Percentiles rank a stretch among this genome's conserved stretches.
These are phyloP conservation scores for Acacia acuminata DNA, from an alignment of 306 rosid species.

Conservation along the genomic window DNA sequence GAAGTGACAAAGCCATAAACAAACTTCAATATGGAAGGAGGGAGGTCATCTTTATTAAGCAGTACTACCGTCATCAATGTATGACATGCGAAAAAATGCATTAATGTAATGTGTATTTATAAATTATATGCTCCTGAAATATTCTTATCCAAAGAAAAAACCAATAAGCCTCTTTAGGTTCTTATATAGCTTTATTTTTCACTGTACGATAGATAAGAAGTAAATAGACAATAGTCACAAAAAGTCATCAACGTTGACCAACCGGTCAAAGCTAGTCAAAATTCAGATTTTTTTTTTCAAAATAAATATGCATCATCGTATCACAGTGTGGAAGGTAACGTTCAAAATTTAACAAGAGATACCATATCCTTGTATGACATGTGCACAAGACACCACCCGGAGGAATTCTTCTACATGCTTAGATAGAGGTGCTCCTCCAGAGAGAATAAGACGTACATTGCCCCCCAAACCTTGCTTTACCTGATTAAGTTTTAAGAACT, in stretches of 20 bases:
- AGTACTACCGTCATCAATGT: neutral
- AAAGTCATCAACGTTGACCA: neutral
- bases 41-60: neutral
- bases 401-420: slow-evolving; percentile 77
- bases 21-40: slow-evolving; percentile 7
- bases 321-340: neutral
- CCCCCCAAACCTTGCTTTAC: slow-evolving; percentile 96
- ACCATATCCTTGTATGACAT: slow-evolving; percentile 99
- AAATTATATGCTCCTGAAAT: neutral
- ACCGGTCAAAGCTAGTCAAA: neutral
- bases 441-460: slow-evolving; percentile 79
- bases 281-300: neutral
- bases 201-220: slow-evolving; percentile 1
- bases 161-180: neutral
- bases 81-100: neutral
- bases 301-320: neutral
- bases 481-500: slow-evolving; percentile 48
- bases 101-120: neutral
- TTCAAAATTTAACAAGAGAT: slow-evolving; percentile 28
- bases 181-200: neutral
- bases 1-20: neutral
- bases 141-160: neutral
- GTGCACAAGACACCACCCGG: slow-evolving; percentile 87
- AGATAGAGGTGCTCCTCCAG: slow-evolving; percentile 97
- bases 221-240: neutral